Base-by-base conservation (phyloP, 2,329 filamentous ascomycete species). In the Alternaria sp. region DNA sequence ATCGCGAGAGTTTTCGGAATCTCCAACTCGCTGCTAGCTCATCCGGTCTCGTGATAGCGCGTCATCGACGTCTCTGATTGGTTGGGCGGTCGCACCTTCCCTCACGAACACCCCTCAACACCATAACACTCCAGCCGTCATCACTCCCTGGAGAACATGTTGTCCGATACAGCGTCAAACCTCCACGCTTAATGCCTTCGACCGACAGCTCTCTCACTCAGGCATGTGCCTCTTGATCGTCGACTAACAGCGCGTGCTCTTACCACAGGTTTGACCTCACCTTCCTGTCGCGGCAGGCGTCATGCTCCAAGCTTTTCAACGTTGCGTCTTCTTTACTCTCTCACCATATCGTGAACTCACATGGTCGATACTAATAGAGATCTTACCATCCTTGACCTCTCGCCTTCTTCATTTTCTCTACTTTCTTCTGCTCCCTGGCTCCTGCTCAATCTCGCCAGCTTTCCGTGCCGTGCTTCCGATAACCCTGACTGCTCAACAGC, bases 1-100 rank as follows among this genome's bases (percentile, higher is more conserved):
- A 64, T 57, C 68, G 63, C 62, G 61, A 67, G 72, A 65, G 69
- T 71, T 77, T 77, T 68, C 69, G 66, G 67, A 67, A 64, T 59
- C 62, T 61, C 61, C 45, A 49, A 23, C 55, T 59, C 40, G 30
- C 10, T 44, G 62, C 66, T 71, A 66, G 67, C 65, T 71, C 62
- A 68, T 67, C 66, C 25, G 17, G 52, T 66, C 62, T 21, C 61
- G 65, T 66, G 63, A 67, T 49, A 51, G 44, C 63, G 66, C 55
- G 66, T 53, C 46, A 54, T 52, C 17, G 47, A 32, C 59, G 62
- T 40, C 50, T 40, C 30, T 59, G 60, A 62, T 59, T 59, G 60
- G 60, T 13, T 40, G 30, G 26, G 12, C n/a, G 12, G n/a, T 45
- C 26, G 26, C 47, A 25, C 17, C 28, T 54, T 53, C 56, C 51